A percentile compares a stretch with the other conserved stretches of the same genome.
phyloP scores from a whole-genome alignment of 305 asterid genomes.

The Nicotiana rustica region DNA sequence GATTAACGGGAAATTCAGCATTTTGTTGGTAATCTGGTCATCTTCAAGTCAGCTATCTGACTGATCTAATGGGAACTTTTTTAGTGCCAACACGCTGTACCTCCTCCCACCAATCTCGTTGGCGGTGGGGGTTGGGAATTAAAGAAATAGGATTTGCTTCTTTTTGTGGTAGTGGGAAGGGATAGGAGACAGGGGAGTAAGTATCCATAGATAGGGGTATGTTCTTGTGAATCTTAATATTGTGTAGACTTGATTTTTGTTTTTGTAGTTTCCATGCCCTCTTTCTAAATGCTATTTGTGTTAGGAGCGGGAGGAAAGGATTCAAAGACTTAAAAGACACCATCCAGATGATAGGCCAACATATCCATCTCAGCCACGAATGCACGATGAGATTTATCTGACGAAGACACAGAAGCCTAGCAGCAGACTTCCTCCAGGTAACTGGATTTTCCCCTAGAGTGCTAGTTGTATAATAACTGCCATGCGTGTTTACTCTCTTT shows the following conservation, averaged over 20 bases:
- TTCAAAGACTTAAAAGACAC: slow-evolving; percentile 65
- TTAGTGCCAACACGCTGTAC: slow-evolving; percentile 21
- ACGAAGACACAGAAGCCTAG: slow-evolving; percentile 67
- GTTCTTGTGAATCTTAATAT: slow-evolving; percentile 28
- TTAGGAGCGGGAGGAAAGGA: slow-evolving; percentile 97
- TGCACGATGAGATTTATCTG: slow-evolving; percentile 62
- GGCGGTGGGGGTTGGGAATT: not conserved
- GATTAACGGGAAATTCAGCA: not conserved
- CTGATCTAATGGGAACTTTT: slow-evolving; percentile 20
- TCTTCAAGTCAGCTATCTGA: slow-evolving; percentile 15
- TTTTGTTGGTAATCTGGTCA: not conserved
- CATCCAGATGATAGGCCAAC: slow-evolving; percentile 74
- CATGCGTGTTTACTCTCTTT: not conserved
- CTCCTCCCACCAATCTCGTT: slow-evolving; percentile 22
- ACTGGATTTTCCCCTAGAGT: not conserved
- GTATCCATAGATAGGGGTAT: not conserved
- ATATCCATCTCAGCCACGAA: slow-evolving; percentile 59
- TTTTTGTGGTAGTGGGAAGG: slow-evolving; percentile 11
- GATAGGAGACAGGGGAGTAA: slow-evolving; percentile 13
- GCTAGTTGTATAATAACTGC: not conserved
- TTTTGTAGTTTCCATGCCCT: not conserved
- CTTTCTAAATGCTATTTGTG: slow-evolving; percentile 28
- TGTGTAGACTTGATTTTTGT: slow-evolving; percentile 18
- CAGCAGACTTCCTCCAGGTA: slow-evolving; percentile 94
- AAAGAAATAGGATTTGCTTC: slow-evolving; percentile 10